phyloP scores from a whole-genome alignment of 345 rosid species.

The Gossypium raimondii region DNA sequence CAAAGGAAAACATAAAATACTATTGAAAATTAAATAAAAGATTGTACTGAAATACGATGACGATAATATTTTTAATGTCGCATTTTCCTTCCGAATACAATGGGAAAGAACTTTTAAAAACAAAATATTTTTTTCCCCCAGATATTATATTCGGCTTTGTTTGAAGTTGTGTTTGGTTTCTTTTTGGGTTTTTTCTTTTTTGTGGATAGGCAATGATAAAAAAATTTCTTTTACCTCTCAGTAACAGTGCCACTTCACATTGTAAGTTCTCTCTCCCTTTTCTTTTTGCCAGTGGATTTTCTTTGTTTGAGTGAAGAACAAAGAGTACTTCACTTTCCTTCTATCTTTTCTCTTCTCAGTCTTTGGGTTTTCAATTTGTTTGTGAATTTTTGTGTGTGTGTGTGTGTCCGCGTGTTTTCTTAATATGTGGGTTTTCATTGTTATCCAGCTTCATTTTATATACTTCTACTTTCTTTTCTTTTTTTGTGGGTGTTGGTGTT shows the following conservation, averaged over 20 bases:
- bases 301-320: conserved; percentile 8
- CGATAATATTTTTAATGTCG: neutral
- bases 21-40: neutral
- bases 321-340: neutral
- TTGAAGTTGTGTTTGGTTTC: conserved; percentile 12
- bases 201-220: neutral
- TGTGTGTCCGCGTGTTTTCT: neutral
- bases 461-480: neutral
- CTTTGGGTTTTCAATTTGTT: neutral
- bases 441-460: neutral
- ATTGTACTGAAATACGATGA: neutral
- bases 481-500: neutral
- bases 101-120: neutral
- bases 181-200: conserved; percentile 2
- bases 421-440: conserved; percentile 1
- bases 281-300: neutral
- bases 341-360: neutral
- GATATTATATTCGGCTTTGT: conserved; percentile 4
- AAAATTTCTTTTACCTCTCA: neutral
- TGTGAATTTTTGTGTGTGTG: neutral
- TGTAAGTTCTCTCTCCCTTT: neutral
- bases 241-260: conserved; percentile 7
- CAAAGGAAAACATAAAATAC: neutral
- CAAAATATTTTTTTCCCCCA: neutral
- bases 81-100: neutral